phyloP scores from a whole-genome alignment of 257 asterid species.

The Ballota nigra region DNA sequence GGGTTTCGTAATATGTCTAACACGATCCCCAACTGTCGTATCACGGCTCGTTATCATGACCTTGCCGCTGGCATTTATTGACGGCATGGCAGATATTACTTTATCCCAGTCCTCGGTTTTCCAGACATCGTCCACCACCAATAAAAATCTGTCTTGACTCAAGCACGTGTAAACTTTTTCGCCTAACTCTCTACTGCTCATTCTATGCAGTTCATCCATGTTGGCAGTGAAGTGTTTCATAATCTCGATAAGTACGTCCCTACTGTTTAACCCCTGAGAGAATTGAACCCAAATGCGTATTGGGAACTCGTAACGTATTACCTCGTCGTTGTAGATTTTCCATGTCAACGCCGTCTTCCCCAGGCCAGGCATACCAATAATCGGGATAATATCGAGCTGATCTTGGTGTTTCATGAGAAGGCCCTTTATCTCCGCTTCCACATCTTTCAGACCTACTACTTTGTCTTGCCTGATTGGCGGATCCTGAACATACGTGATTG shows the following conservation, averaged over 20 bases:
- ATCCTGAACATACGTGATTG: no score
- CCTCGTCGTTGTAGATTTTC: no score
- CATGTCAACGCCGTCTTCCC: no score
- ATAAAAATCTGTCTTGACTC: neutral
- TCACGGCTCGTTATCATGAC: neutral
- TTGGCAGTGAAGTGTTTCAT: neutral
- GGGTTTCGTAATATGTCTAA: neutral
- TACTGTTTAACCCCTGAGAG: no score
- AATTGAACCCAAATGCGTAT: no score
- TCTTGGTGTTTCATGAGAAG: no score
- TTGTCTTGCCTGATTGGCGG: no score
- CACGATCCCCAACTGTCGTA: neutral
- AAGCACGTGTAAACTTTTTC: neutral
- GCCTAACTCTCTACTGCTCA: neutral
- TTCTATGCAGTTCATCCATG: neutral
- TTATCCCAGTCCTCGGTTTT: neutral
- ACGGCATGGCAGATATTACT: neutral
- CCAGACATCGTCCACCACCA: neutral
- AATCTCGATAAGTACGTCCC: neutral
- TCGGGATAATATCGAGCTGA: no score
- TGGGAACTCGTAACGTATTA: no score
- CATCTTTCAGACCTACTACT: no score
- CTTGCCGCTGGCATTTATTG: neutral
- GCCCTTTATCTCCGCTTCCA: no score
- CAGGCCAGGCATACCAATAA: no score